A percentile compares a stretch with the other conserved stretches of the same genome.
Conservation (phyloP, 1,139 yeast genomes). For the Blastobotrys persicus region DNA sequence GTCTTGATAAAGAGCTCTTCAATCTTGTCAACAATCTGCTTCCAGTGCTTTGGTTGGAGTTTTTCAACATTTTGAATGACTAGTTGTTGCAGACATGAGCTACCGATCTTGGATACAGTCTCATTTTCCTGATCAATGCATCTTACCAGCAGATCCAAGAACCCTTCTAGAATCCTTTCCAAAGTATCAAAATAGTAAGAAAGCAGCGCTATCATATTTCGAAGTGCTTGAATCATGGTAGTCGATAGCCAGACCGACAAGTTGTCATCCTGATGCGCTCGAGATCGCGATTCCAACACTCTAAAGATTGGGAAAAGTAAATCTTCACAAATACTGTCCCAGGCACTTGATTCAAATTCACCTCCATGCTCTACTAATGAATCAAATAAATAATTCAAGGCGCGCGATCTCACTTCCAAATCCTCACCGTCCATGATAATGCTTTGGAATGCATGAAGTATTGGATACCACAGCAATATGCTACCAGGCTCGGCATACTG, state of each 20-base stretch:
- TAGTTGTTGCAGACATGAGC: slow-evolving; percentile 79
- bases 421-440: slow-evolving; percentile 93
- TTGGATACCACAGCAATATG: slow-evolving; percentile 63
- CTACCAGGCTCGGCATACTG: slow-evolving; percentile 21
- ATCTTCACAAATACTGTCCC: slow-evolving; percentile 78
- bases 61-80: slow-evolving; percentile 69
- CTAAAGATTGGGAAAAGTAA: slow-evolving; percentile 87
- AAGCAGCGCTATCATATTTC: slow-evolving; percentile 81
- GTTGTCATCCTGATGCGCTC: slow-evolving; percentile 69
- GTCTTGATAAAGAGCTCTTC: slow-evolving; percentile 71
- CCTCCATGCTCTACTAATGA: slow-evolving; percentile 76
- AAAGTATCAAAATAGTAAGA: slow-evolving; percentile 76
- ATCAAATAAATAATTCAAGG: slow-evolving; percentile 79
- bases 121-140: slow-evolving; percentile 97
- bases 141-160: slow-evolving; percentile 69
- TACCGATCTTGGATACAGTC: slow-evolving; percentile 91
- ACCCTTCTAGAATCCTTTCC: slow-evolving; percentile 71
- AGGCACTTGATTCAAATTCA: slow-evolving; percentile 67
- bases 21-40: slow-evolving; percentile 60
- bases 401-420: slow-evolving; percentile 88
- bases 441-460: slow-evolving; percentile 79
- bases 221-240: slow-evolving; percentile 89
- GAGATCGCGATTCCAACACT: slow-evolving; percentile 75
- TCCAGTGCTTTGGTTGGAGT: slow-evolving; percentile 71
- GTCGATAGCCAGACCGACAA: slow-evolving; percentile 95